Evolutionary conservation across 2,329 filamentous ascomycete genomes (phyloP).

Genomic region (Epichloe aotearoae): DNA sequence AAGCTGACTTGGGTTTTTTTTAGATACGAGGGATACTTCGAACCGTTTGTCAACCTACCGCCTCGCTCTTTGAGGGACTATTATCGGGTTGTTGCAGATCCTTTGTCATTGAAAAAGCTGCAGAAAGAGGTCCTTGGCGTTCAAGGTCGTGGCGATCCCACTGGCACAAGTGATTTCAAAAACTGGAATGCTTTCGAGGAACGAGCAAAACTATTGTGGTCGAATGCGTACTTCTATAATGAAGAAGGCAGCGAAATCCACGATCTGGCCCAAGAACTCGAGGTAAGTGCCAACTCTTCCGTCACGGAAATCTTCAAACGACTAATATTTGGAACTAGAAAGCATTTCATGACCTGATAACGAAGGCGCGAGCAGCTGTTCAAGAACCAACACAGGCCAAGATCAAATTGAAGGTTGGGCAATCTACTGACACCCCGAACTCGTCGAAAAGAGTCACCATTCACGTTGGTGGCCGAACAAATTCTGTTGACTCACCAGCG

Average conservation of each 20-base stretch:
- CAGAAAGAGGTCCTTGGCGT: slow-evolving; percentile 66
- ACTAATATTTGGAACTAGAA: slow-evolving; percentile 33
- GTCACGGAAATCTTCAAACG: neutral
- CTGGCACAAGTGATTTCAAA: slow-evolving; percentile 56
- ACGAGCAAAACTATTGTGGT: slow-evolving; percentile 70
- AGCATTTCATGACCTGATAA: slow-evolving; percentile 54
- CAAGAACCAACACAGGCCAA: slow-evolving; percentile 61
- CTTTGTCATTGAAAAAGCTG: slow-evolving; percentile 63
- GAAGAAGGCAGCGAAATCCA: slow-evolving; percentile 83
- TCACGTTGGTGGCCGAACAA: slow-evolving; percentile 49
- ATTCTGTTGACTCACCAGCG: slow-evolving; percentile 37
- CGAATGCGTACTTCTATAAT: slow-evolving; percentile 80
- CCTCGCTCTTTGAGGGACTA: slow-evolving; percentile 69
- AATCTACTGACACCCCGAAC: slow-evolving; percentile 28
- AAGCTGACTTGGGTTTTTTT: slow-evolving; percentile 13
- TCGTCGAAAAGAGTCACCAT: slow-evolving; percentile 56
- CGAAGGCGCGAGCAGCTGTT: slow-evolving; percentile 58
- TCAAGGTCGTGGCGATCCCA: slow-evolving; percentile 52
- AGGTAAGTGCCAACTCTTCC: slow-evolving; percentile 37
- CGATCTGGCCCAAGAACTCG: slow-evolving; percentile 60
- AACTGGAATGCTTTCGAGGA: slow-evolving; percentile 74
- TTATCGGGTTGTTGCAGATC: slow-evolving; percentile 70
- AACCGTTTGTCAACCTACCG: slow-evolving; percentile 67
- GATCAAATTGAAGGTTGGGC: slow-evolving; percentile 64
- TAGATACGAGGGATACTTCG: slow-evolving; percentile 56